Evolutionary conservation across 2,329 filamentous ascomycete species (phyloP), one percentile per base, ranked within the genome.

Genomic region (Talaromyces sp.): DNA sequence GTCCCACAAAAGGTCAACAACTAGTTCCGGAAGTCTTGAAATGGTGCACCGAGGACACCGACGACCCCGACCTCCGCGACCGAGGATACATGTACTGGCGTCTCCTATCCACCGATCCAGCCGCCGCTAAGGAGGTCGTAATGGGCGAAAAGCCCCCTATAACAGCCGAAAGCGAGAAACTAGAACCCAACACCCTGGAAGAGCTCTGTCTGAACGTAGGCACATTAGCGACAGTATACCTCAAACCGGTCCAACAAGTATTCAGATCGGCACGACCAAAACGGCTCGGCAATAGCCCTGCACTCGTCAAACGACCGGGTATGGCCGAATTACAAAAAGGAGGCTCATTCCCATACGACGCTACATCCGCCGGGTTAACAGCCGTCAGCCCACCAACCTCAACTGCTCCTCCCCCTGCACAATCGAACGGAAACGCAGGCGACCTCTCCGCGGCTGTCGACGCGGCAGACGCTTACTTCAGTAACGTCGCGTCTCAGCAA

Each of bases 61-160:
- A 99, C 75, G 97, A 99, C 77, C 95, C 95, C 0, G 95, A 99
- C 78, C 86, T 99, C 33, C 89, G 95, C 68, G 95, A 99, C 77
- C 85, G 95, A 72, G 95, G 95, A 0, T 99, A 97, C 82, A 98
- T 99, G 93, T 99, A 99, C 83, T 99, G 95, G 95, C 91, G 95
- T 4, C 85, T 99, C 15, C 85, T 99, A 1, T 97, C 93, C 1
- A 96, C 93, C 0, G 93, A 97, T 75, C 94, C 96, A 70, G 88
- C 89, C 59, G 87, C 90, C 0, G 95, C 95, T 1, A 95, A 91
- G 75, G 83, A 88, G 68, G 87, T 99, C 61, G 93, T 99, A 69
- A 98, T 99, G 94, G 94, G 95, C 66, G 91, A 96, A 70, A 99
- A 99, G 77, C 95, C 95, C 7, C 87, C 94, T 8, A 98, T 99